Evolutionary conservation across 2,329 filamentous ascomycete species (phyloP).

Genomic region (Venturia pyrina): DNA sequence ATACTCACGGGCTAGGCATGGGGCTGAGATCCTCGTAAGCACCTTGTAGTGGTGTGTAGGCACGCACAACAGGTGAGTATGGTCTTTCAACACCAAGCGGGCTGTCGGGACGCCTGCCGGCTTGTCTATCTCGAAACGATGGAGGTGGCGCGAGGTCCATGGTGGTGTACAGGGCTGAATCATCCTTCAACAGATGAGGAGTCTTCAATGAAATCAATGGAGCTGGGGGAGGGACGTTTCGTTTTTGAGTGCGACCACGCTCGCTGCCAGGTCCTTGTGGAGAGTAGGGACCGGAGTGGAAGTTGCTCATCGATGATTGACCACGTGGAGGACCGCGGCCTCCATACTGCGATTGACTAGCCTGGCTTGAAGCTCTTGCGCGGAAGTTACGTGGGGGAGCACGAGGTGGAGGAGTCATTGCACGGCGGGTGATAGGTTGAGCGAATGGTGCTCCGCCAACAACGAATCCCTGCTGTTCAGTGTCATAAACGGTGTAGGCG

Average conservation of each 20-base stretch:
- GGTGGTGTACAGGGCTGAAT: constrained; percentile 55
- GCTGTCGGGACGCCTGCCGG: constrained; percentile 53
- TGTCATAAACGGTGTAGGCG: constrained; percentile 47
- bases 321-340: constrained; percentile 23
- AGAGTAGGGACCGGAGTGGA: constrained; percentile 11
- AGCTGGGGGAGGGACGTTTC: constrained; percentile 60
- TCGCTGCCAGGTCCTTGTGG: constrained; percentile 11
- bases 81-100: constrained; percentile 49
- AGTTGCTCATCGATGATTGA: constrained; percentile 32
- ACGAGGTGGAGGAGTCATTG: constrained; percentile 87
- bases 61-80: constrained; percentile 63
- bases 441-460: constrained; percentile 54
- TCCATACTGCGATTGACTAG: background rate
- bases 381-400: constrained; percentile 48
- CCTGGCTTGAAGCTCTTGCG: constrained; percentile 18
- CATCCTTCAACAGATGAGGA: constrained; percentile 74
- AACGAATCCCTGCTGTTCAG: constrained; percentile 56
- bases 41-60: constrained; percentile 68
- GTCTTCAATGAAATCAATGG: constrained; percentile 71
- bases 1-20: constrained; percentile 83
- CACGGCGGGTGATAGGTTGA: constrained; percentile 74
- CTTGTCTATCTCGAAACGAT: constrained; percentile 50
- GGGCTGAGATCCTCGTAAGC: constrained; percentile 77
- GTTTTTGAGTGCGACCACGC: constrained; percentile 20
- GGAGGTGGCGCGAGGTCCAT: constrained; percentile 79